Percentiles rank a stretch among this genome's conserved stretches.
These are phyloP conservation scores for Fraxinus cuspidata DNA, from an alignment of 257 asterid genomes.

Conservation along the genomic window DNA sequence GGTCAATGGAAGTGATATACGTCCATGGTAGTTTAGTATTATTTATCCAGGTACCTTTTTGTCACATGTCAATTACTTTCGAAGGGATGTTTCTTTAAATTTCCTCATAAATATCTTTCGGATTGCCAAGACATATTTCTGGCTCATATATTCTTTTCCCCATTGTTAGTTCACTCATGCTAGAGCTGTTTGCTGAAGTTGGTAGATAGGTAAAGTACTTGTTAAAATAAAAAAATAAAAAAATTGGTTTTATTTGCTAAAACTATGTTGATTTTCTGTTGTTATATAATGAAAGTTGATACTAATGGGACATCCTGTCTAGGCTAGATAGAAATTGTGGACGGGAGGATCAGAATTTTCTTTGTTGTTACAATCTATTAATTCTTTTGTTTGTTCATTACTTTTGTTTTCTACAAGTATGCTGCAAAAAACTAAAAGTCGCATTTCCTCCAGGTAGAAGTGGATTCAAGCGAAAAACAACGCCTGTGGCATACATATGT, in stretches of 20 bases:
- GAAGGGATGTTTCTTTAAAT: neutral
- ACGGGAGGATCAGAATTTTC: constrained; percentile 38
- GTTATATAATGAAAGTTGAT: neutral
- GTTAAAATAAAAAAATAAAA: neutral
- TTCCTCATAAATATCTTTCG: neutral
- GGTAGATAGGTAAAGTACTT: neutral
- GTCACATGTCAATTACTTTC: constrained; percentile 5
- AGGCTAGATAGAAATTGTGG: constrained; percentile 46
- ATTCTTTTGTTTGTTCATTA: too few species aligned
- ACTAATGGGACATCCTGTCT: constrained; percentile 25
- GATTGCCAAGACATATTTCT: neutral
- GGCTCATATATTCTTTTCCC: neutral
- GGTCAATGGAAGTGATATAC: constrained; percentile 94
- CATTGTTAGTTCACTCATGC: neutral
- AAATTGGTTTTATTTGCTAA: neutral
- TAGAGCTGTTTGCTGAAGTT: neutral
- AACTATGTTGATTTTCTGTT: constrained; percentile 5
- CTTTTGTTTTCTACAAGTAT: neutral
- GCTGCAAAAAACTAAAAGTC: constrained; percentile 21
- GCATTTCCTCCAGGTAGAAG: constrained; percentile 64
- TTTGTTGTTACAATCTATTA: neutral
- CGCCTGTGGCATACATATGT: constrained; percentile 91
- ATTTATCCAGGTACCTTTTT: constrained; percentile 42
- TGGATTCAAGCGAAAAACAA: constrained; percentile 83
- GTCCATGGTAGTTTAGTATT: constrained; percentile 75